Evolutionary conservation across 2,329 filamentous ascomycete genomes (phyloP), one percentile per base, ranked within the genome.

Genomic region (Hymenotorrendiella dingleyae): DNA sequence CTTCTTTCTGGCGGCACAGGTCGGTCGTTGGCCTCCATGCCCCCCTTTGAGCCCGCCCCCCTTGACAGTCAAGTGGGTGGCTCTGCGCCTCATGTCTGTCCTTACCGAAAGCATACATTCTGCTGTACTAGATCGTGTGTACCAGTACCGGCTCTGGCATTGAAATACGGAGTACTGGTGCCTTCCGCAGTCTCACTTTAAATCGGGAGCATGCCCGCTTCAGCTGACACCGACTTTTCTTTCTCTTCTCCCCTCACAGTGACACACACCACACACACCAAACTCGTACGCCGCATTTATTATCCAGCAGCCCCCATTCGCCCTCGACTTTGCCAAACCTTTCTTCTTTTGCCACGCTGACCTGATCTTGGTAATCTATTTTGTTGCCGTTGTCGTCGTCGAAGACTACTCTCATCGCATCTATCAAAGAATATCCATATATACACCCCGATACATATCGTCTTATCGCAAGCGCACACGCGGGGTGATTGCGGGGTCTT

Each of bases 201-300:
- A 54, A 55, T 50, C 47, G 46, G 48, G 47, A 50, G 52, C 50
- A 50, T 51, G 40, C 49, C 53, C 51, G 45, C 54, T 55, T 50
- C 52, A 54, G 55, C 55, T 57, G 52, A 55, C 52, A 46, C 44
- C 43, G 43, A 42, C 40, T 46, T 38, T 38, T 32, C 19, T 46
- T 29, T 20, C 29, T 40, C 34, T 27, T 26, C n/a, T 36, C 16
- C 14, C 30, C 37, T 38, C 40, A 19, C 27, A 44, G 26, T 38
- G 32, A 29, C 36, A 22, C 34, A 12, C 21, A 26, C 22, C 40
- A 28, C 33, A 22, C 19, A 12, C 36, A n/a, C n/a, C n/a, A 28
- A 11, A 32, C 23, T 30, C 33, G 24, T 42, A 23, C 22, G 14
- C 32, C 23, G 35, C 35, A 21, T 23, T 17, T 24, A 14, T 32